These are phyloP conservation scores for Pythium aquatile DNA, from an alignment of 352 stramenopile species.

Conservation along the genomic window DNA sequence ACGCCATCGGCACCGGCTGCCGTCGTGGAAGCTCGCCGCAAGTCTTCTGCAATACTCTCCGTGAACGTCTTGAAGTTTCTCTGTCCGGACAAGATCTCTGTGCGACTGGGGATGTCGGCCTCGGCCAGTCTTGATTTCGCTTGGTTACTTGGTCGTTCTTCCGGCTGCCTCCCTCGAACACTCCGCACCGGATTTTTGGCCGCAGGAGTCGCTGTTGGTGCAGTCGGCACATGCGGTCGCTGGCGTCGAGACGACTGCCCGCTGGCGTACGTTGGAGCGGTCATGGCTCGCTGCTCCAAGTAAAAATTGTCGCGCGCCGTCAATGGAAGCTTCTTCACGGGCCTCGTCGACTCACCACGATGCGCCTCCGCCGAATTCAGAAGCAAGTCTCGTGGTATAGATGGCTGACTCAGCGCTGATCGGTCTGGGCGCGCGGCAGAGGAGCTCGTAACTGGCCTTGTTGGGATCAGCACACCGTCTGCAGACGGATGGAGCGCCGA, in stretches of 20 bases:
- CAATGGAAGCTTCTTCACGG: slow-evolving; percentile 41
- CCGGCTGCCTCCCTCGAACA: background rate
- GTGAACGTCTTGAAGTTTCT: slow-evolving; percentile 61
- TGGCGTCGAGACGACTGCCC: slow-evolving; percentile 11
- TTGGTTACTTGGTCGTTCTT: background rate
- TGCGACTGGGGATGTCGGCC: slow-evolving; percentile 18
- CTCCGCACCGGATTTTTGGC: background rate
- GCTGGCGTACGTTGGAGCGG: slow-evolving; percentile 26
- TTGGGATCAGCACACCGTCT: slow-evolving; percentile 44
- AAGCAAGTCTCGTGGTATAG: slow-evolving; percentile 2
- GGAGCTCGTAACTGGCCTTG: slow-evolving; percentile 42
- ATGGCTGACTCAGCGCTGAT: background rate
- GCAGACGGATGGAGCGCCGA: slow-evolving; percentile 30
- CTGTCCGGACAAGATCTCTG: slow-evolving; percentile 45
- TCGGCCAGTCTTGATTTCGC: background rate
- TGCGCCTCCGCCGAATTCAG: slow-evolving; percentile 27
- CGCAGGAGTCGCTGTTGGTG: background rate
- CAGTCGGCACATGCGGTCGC: background rate
- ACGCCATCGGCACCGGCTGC: background rate
- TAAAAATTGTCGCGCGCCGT: slow-evolving; percentile 63
- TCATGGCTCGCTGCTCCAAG: slow-evolving; percentile 47
- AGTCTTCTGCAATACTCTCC: slow-evolving; percentile 49
- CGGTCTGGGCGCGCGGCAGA: slow-evolving; percentile 11
- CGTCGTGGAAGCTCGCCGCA: slow-evolving; percentile 21
- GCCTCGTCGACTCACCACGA: background rate